Evolutionary conservation across 345 rosid genomes (phyloP), one percentile per base, ranked within the genome.

Genomic region (Moricandia moricandioides): DNA sequence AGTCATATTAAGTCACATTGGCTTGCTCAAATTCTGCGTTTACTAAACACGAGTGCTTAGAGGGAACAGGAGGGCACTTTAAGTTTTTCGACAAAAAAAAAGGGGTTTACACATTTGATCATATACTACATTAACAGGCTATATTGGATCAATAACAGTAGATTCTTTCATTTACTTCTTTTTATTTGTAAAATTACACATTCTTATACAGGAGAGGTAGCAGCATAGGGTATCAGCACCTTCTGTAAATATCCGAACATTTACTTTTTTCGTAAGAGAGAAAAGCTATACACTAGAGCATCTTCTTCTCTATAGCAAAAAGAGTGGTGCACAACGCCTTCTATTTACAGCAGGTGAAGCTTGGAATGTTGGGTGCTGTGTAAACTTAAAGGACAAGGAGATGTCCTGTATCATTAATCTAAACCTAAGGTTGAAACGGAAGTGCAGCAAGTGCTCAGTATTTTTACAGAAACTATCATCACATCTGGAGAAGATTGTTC

Each of bases 401-500:
- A 21, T 21, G 24, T 21, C 24, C 24, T 2, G 65, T 57, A 54
- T 73, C 66, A 56, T 65, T 78, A 69, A 76, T 70, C 74, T 77
- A 67, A 59, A 62, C 70, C 76, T 66, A 74, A 60, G 82, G 82
- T 77, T 79, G 55, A 72, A 69, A 78, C 17, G 56, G 60, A 74
- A 47, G 10, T 65, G 65, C 58, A 17, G 34, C 34, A 63, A 71
- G 56, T 65, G 67, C 45, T 33, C 56, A 3, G 59, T 21, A 26
- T 33, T 71, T 51, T 47, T 49, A 73, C 34, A 43, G 35, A 61
- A 65, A 70, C 31, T 64, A 68, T 72, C 62, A 49, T 29, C 83
- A 91, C 88, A 86, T 91, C 82, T 95, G 99, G 71, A 94, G 98
- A 79, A 91, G 99, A 80, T 95, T 95, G 86, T 95, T 91, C 85